phyloP scores from a whole-genome alignment of 176 grass and related monocot genomes.

The Eleusine coracana region DNA sequence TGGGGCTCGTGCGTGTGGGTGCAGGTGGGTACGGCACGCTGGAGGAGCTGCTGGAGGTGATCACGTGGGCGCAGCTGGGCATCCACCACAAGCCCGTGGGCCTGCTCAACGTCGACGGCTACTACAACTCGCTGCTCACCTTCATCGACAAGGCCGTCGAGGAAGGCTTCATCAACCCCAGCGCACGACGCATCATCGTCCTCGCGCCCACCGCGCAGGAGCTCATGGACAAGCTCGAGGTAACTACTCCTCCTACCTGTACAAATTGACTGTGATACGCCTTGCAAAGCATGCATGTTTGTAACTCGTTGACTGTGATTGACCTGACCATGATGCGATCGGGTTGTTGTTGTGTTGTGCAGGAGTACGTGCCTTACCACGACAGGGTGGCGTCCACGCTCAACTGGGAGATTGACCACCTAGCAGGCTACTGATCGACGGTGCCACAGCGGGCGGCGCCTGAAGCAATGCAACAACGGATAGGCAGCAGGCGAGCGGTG shows the following conservation, averaged over 20 bases:
- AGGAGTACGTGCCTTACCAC: constrained; percentile 91
- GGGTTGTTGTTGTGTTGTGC: not conserved
- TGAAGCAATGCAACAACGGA: not conserved
- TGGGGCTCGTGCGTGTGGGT: not conserved
- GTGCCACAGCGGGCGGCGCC: not conserved
- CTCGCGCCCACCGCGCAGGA: constrained; percentile 84
- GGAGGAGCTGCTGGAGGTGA: constrained; percentile 98
- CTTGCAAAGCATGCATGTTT: too few relatives aligned
- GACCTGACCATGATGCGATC: not conserved
- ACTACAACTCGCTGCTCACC: constrained; percentile 95
- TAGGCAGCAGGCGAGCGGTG: not conserved
- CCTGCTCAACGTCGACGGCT: constrained; percentile 96
- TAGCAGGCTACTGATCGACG: constrained; percentile 38
- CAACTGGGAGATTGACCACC: constrained; percentile 78
- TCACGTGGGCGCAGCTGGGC: constrained; percentile 97
- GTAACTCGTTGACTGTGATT: too few relatives aligned
- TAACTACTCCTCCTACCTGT: not conserved
- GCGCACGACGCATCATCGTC: constrained; percentile 89
- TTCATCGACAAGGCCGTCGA: constrained; percentile 99
- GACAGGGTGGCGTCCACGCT: constrained; percentile 87
- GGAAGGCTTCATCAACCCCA: constrained; percentile 91
- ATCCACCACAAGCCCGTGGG: constrained; percentile 99
- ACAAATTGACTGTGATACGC: too few relatives aligned
- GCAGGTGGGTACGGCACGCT: constrained; percentile 98
- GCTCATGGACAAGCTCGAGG: constrained; percentile 96